Evolutionary conservation across 768 basidiomycete genomes (phyloP), one percentile per base, ranked within the genome.

Genomic region (Rhodosporidiobolus odoratus): DNA sequence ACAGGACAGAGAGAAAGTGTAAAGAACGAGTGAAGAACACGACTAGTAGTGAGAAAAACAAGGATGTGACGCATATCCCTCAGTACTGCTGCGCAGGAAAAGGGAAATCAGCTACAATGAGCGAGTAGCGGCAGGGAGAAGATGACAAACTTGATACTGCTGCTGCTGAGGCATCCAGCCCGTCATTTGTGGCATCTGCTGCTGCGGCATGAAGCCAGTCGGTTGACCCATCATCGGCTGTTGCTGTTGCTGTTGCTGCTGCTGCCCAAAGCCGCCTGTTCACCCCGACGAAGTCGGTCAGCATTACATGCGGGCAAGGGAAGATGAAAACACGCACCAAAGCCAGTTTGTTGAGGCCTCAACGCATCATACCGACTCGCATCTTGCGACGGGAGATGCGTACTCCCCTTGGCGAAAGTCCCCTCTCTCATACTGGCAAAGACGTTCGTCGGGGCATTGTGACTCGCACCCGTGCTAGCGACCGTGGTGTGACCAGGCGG

Each of bases 401-500:
- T 79, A 65, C 78, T 78, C 12, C 76, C 78, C 63, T 78, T 78
- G 0, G 75, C 78, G 68, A 79, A 79, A 62, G 71, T 71, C 27
- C 77, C 76, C 23, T 75, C 78, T 76, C 81, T 81, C 82, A 83
- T 82, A 32, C 78, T 76, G 16, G 81, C 80, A 66, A 83, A 83
- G 62, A 83, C 80, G 69, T 80, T 82, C 38, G 78, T 71, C 17
- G 82, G 81, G 13, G 80, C 69, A 54, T 71, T 71, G 69, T 71
- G 69, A 43, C 59, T 60, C 25, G 60, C 58, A 45, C 60, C 52
- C 54, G 54, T 34, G 52, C 8, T 25, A 25, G 69, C 69, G 56
- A 66, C 69, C 10, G 69, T 62, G 60, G 41, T 76, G 58, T 47
- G 61, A 58, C 30, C 62, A 75, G 56, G 69, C 21, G 73, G 73